phyloP scores from a whole-genome alignment of 1,284 basidiomycete genomes.

The Thecaphora frezii region DNA sequence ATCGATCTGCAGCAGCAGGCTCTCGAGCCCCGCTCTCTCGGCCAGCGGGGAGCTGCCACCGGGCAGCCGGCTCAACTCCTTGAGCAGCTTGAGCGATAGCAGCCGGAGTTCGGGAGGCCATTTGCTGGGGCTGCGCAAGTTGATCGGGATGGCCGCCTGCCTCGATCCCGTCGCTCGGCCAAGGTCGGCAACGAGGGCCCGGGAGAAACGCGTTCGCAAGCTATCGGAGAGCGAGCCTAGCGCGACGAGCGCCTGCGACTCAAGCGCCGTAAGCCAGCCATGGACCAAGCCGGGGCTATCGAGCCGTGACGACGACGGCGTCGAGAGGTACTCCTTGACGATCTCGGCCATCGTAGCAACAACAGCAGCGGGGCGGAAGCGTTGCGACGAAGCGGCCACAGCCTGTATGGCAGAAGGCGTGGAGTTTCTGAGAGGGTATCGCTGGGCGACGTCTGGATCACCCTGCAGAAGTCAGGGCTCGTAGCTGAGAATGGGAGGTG shows the following conservation, averaged over 20 bases:
- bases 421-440: too few relatives aligned
- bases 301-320: conserved; percentile 14
- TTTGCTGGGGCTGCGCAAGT: conserved; percentile 9
- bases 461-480: too few relatives aligned
- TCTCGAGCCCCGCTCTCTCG: conserved; percentile 18
- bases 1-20: conserved; percentile 33
- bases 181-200: conserved; percentile 23
- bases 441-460: too few relatives aligned
- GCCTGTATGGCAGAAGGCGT: too few relatives aligned
- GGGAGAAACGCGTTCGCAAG: conserved; percentile 27
- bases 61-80: conserved; percentile 42
- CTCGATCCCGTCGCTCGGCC: conserved; percentile 21
- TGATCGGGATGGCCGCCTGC: conserved; percentile 22
- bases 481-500: too few relatives aligned
- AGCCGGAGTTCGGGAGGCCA: conserved; percentile 24
- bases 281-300: conserved; percentile 16
- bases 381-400: too few relatives aligned
- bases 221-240: conserved; percentile 24
- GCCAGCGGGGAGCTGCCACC: conserved; percentile 35
- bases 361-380: too few relatives aligned
- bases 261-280: conserved; percentile 21
- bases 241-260: conserved; percentile 10
- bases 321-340: conserved; percentile 29
- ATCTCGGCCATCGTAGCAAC: conserved; percentile 15
- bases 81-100: conserved; percentile 32